Conservation (phyloP, 768 basidiomycete genomes). For the Trametes sanguinea region DNA sequence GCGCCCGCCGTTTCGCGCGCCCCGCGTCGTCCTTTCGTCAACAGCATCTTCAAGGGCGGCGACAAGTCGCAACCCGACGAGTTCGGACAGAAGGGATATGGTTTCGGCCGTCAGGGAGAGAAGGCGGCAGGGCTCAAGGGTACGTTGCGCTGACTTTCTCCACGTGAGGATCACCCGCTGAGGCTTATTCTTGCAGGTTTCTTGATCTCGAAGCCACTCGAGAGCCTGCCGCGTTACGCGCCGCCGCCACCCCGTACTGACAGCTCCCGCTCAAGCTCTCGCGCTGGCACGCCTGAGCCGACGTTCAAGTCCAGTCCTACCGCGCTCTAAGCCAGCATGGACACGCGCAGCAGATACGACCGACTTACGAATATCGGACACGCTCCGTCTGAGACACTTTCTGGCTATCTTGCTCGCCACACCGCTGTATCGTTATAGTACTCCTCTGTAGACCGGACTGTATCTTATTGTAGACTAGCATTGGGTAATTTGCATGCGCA, state of each 20-base stretch:
- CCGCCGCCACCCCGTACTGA: conserved; percentile 33
- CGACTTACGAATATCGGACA: conserved; percentile 12
- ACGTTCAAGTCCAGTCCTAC: conserved; percentile 34
- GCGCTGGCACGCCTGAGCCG: conserved; percentile 32
- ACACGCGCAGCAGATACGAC: conserved; percentile 15
- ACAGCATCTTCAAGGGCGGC: conserved; percentile 28
- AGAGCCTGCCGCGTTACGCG: conserved; percentile 56
- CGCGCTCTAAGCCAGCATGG: conserved; percentile 29
- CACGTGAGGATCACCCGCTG: neutral
- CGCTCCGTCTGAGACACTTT: neutral
- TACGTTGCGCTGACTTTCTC: conserved; percentile 28
- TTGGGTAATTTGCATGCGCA: conserved; percentile 7
- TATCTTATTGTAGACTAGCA: conserved; percentile 12
- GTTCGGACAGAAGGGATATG: conserved; percentile 46
- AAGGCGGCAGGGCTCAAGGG: conserved; percentile 73
- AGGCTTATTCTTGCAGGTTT: conserved; percentile 43
- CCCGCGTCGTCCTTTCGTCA: conserved; percentile 26
- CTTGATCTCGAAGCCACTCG: conserved; percentile 56
- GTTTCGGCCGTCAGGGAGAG: conserved; percentile 83
- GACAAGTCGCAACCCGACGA: conserved; percentile 23
- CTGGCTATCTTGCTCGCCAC: neutral
- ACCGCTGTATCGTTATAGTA: conserved; percentile 24
- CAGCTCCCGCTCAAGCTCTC: conserved; percentile 19
- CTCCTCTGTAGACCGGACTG: conserved; percentile 18
- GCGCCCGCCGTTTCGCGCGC: conserved; percentile 30